A percentile compares a stretch with the other conserved stretches of the same genome.
These are phyloP conservation scores for grape (Vitis vinifera) DNA, from an alignment of 164 flowering plant species.

Conservation along the genomic window ASM3070453v1 NC_081806.1:8593001-8593500, in stretches of 20 bases:
- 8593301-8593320: too few species aligned
- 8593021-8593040: constrained; percentile 97
- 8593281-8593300: too few species aligned
- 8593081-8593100: constrained; percentile 99
- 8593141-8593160: background rate
- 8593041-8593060: constrained; percentile 93
- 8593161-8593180: too few species aligned
- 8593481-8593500: constrained; percentile 78
- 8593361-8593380: too few species aligned
- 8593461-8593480: background rate
- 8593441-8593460: too few species aligned
- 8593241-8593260: background rate
- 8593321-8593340: too few species aligned
- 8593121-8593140: constrained; percentile 2
- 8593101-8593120: constrained; percentile 68
- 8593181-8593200: background rate
- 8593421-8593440: too few species aligned
- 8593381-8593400: too few species aligned
- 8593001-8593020: constrained; percentile 81
- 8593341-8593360: too few species aligned
- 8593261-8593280: too few species aligned
- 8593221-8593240: background rate
- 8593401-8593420: too few species aligned
- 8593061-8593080: constrained; percentile 97
- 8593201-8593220: background rate